These are phyloP conservation scores for Colletotrichum filicis DNA, from an alignment of 2,329 filamentous ascomycete genomes.

Conservation along the genomic window DNA sequence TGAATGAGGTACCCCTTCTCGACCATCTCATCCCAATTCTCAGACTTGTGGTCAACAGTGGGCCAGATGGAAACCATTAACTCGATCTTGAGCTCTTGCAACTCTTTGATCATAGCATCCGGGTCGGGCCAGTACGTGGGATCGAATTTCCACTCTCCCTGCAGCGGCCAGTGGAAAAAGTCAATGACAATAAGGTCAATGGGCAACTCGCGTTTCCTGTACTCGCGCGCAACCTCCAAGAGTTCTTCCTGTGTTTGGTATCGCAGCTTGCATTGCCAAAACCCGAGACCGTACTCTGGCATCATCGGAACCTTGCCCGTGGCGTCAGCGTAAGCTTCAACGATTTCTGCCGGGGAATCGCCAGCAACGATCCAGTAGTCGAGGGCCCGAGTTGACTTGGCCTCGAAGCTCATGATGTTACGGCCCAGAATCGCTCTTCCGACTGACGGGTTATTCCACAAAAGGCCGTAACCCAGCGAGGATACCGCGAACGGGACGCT, in stretches of 20 bases:
- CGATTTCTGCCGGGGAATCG: slow-evolving; percentile 62
- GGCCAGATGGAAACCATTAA: slow-evolving; percentile 79
- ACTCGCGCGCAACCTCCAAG: slow-evolving; percentile 66
- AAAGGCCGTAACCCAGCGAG: slow-evolving; percentile 66
- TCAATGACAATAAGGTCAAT: slow-evolving; percentile 72
- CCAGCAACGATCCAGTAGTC: slow-evolving; percentile 72
- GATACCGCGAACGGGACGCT: slow-evolving; percentile 69
- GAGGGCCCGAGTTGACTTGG: slow-evolving; percentile 62
- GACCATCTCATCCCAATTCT: slow-evolving; percentile 45
- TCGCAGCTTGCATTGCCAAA: slow-evolving; percentile 73
- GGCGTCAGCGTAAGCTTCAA: slow-evolving; percentile 61
- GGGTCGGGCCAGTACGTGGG: slow-evolving; percentile 73
- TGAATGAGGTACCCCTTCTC: slow-evolving; percentile 67
- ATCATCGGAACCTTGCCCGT: slow-evolving; percentile 71
- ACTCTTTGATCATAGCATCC: slow-evolving; percentile 71
- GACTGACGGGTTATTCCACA: slow-evolving; percentile 72
- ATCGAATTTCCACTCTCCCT: slow-evolving; percentile 77
- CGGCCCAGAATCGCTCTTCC: slow-evolving; percentile 68
- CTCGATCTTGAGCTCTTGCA: slow-evolving; percentile 68
- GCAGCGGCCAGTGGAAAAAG: slow-evolving; percentile 72
- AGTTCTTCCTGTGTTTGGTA: slow-evolving; percentile 72
- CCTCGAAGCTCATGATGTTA: slow-evolving; percentile 69
- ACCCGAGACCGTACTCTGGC: slow-evolving; percentile 72
- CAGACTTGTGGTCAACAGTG: slow-evolving; percentile 52
- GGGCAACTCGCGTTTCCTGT: slow-evolving; percentile 61